Evolutionary conservation across 225 moss, liverwort and hornwort genomes (phyloP), one percentile per base, ranked within the genome.

Genomic region (Marchantia paleacea): DNA sequence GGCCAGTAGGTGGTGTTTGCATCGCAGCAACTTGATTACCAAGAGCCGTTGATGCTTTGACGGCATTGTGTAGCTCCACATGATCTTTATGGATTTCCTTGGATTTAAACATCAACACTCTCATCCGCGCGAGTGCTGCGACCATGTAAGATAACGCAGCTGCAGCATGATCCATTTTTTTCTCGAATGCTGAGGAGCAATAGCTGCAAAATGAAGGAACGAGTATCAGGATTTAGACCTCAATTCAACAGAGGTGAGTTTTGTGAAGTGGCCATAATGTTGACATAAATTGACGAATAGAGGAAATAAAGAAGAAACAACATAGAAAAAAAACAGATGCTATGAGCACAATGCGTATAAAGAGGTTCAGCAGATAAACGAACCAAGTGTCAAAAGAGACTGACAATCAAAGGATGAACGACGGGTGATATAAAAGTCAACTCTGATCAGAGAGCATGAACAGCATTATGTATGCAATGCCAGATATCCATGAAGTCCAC

Each of bases 71-170:
- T 30, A 95, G 91, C 79, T 95, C 95, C 55, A 75, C 82, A 75
- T 88, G 89, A 86, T 99, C 95, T 77, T 88, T 92, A 50, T 85
- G 86, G 68, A 95, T 91, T 73, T 85, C 89, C 10, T 57, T 65
- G 71, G 85, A 84, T 80, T 92, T 95, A 30, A 83, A 82, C 91
- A 89, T 88, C 88, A 92, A 81, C 20, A 90, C 92, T 28, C 92
- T 91, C 72, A 86, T 86, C 31, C 92, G 95, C 80, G 91, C 99
- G 54, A 95, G 90, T 79, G 99, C 94, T 68, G 99, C 95, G 88
- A 94, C 95, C 50, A 91, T 95, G 73, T 91, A 88, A 52, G 95
- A 92, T 80, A 99, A 89, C n/a, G 99, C 99, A 85, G 92, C 91
- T 77, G 92, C 99, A 80, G 90, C 89, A 70, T 92, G 80, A 57